Percentiles rank a stretch among this genome's conserved stretches.
These are phyloP conservation scores for Tarenaya hassleriana DNA, from an alignment of 345 rosid genomes.

Conservation along the genomic window DNA sequence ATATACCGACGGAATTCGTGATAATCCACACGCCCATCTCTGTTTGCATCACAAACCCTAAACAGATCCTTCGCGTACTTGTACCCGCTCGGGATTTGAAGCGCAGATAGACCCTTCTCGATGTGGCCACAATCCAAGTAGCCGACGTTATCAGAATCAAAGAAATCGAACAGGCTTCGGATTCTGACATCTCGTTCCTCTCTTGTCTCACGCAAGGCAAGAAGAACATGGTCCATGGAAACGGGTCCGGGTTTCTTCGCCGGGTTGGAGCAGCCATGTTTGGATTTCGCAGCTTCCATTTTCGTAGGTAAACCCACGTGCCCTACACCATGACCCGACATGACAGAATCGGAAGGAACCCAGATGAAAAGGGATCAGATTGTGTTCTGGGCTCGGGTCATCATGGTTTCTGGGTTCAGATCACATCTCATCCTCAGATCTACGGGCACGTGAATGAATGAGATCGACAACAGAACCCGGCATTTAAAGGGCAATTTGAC, in stretches of 20 bases:
- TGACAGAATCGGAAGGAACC: slow-evolving; percentile 13
- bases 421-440: slow-evolving; percentile 19
- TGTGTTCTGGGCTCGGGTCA: slow-evolving; percentile 16
- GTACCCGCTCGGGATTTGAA: slow-evolving; percentile 58
- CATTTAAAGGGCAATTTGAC: slow-evolving; percentile 11
- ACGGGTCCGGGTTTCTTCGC: slow-evolving; percentile 44
- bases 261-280: slow-evolving; percentile 37
- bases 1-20: slow-evolving; percentile 62
- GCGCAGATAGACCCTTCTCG: slow-evolving; percentile 51
- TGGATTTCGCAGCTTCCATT: slow-evolving; percentile 30
- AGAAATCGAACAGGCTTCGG: slow-evolving; percentile 49
- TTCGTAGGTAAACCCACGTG: slow-evolving; percentile 40
- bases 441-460: slow-evolving; percentile 5
- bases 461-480: slow-evolving; percentile 1
- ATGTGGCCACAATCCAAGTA: slow-evolving; percentile 53
- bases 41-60: slow-evolving; percentile 55
- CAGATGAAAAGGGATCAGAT: slow-evolving; percentile 1
- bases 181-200: slow-evolving; percentile 56
- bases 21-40: slow-evolving; percentile 62
- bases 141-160: slow-evolving; percentile 43
- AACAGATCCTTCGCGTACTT: slow-evolving; percentile 62
- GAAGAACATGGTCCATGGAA: slow-evolving; percentile 59
- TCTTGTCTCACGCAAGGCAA: slow-evolving; percentile 59
- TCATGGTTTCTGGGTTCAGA: slow-evolving; percentile 9
- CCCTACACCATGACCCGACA: slow-evolving; percentile 44